Base-by-base conservation (phyloP, 2,329 filamentous ascomycete genomes). In the Akanthomyces lecanii region DNA sequence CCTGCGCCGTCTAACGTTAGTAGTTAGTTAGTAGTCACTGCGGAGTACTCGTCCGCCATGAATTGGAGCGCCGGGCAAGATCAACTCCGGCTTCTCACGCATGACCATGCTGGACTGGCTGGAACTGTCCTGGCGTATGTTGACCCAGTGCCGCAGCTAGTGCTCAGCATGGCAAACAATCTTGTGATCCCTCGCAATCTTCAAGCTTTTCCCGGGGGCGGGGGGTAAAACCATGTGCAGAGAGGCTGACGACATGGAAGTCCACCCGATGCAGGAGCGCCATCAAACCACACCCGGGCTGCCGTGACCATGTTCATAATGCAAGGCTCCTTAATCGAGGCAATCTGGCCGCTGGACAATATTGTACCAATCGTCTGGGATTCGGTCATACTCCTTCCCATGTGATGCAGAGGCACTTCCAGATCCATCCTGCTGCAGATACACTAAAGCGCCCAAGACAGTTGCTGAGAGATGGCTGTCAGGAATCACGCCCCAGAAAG, bases 391-490 rank as follows among this genome's bases (percentile, higher is more conserved):
- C 8, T 44, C 23, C 47, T 44, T 60, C 16, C 47, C 57, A 60
- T 60, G 57, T 60, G 57, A 60, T 38, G 57, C 57, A 60, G 38
- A 52, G 57, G 48, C 16, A 52, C 21, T 60, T 60, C 57, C 48
- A 25, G 33, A 52, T 60, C 18, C 36, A 47, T 52, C 38, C 38
- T 60, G 57, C 36, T 60, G 57, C 57, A 60, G 57, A 52, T 25
- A 25, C 48, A 60, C 47, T 52, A 60, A 45, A 40, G 47, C 36
- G 36, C 30, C 44, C 48, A 36, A 60, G 57, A 52, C 48, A 40
- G 33, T 21, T 21, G 56, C 56, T 42, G 45, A 51, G 48, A 36
- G 42, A 21, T 38, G 44, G n/a, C 25, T 11, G 21, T 36, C 25
- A 38, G 38, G 45, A 45, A n/a, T 16, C 3, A 28, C 23, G 6